Evolutionary conservation across 768 basidiomycete species (phyloP).

Genomic region (Kwoniella pini): DNA sequence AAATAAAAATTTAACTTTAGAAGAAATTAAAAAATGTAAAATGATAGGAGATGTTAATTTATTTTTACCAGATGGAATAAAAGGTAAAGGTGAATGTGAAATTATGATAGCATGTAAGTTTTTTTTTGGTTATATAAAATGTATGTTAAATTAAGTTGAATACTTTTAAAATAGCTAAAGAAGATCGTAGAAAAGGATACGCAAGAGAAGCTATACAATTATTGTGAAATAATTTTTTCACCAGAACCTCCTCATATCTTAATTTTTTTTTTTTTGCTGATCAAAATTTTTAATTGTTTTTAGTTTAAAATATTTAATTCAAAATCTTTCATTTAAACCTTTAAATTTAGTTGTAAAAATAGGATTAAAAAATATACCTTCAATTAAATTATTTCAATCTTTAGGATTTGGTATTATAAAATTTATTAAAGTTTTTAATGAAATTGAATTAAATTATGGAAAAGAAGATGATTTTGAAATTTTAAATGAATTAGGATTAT

Average conservation of each 20-base stretch:
- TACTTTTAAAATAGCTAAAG: constrained; percentile 19
- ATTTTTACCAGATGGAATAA: constrained; percentile 70
- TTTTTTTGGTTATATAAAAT: too few relatives aligned
- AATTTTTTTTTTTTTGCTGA: constrained; percentile 23
- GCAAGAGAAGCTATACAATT: constrained; percentile 41
- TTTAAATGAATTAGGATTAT: neutral
- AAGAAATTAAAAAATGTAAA: constrained; percentile 56
- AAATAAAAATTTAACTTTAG: constrained; percentile 18
- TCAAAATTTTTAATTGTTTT: too few relatives aligned
- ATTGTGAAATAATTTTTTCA: constrained; percentile 27
- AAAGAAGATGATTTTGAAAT: constrained; percentile 1
- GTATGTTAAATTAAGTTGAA: neutral
- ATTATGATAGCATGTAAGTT: constrained; percentile 87
- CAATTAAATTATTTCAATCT: constrained; percentile 70
- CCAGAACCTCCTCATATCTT: neutral
- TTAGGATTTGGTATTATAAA: constrained; percentile 75
- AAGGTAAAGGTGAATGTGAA: constrained; percentile 75
- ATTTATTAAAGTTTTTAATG: constrained; percentile 70
- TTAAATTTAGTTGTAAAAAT: constrained; percentile 68
- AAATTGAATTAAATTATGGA: constrained; percentile 73
- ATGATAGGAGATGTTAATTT: constrained; percentile 95
- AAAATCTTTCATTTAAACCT: constrained; percentile 54
- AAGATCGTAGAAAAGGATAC: constrained; percentile 67
- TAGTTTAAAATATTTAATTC: constrained; percentile 58
- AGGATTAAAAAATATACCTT: constrained; percentile 67